Evolutionary conservation across 2,329 filamentous ascomycete species (phyloP), one percentile per base, ranked within the genome.

Genomic region (Diaporthe vaccinii): DNA sequence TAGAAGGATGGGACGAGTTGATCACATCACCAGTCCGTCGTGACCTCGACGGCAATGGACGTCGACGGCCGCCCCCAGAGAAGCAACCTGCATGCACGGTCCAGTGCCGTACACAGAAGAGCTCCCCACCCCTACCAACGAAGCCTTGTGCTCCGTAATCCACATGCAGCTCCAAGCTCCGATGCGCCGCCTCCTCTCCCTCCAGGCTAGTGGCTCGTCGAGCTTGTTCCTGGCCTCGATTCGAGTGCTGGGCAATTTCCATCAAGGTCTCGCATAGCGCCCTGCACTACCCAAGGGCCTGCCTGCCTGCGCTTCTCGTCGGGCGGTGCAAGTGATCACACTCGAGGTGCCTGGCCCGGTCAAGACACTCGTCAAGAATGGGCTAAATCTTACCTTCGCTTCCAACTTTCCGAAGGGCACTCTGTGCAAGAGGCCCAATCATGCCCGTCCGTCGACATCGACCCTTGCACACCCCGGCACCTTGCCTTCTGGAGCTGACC

Each of bases 81-180:
- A 68, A 28, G 31, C 65, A 28, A 49, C 14, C 17, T 41, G 46
- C 65, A 68, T 22, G 61, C 9, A 17, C 17, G 8, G 12, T 44
- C 31, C 46, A 25, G 20, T 39, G 25, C 39, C 15, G 28, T 44
- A 28, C 25, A 14, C 41, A 46, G 20, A 49, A 25, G 39, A 34
- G 15, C 31, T 22, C 28, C n/a, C 46, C 25, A n/a, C n/a, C 34
- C 39, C 31, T 59, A 44, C 69, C n/a, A 31, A 46, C 53, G 58
- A 62, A 46, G 57, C 31, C 44, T 51, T 65, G 44, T 31, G 39
- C n/a, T 55, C 57, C 70, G 58, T 34, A 53, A 22, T 65, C 58
- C 70, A 69, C 46, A 46, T 69, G 73, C 73, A 72, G 62, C 70
- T 72, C 58, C 39, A 65, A 75, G 68, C 58, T 75, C 69, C 65